These are phyloP conservation scores for Cladophialophora immunda DNA, from an alignment of 2,329 filamentous ascomycete genomes.

Conservation along the genomic window DNA sequence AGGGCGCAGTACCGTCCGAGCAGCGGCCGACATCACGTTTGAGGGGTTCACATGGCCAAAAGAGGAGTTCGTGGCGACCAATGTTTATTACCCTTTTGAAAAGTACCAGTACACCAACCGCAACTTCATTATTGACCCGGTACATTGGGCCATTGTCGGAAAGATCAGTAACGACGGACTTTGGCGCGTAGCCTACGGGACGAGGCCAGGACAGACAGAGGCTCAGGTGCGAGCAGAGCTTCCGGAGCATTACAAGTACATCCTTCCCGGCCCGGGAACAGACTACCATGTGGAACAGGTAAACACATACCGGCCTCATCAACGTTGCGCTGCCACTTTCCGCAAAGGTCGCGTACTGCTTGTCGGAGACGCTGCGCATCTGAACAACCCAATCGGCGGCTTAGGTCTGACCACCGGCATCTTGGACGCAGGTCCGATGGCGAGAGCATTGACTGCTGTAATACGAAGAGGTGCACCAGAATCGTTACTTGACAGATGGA, in stretches of 20 bases:
- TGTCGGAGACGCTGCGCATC: slow-evolving; percentile 29
- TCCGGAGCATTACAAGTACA: slow-evolving; percentile 7
- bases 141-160: slow-evolving; percentile 45
- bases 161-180: slow-evolving; percentile 40
- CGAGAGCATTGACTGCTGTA: slow-evolving; percentile 63
- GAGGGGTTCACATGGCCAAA: slow-evolving; percentile 26
- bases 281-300: slow-evolving; percentile 25
- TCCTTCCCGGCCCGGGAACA: slow-evolving; percentile 38
- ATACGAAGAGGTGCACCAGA: slow-evolving; percentile 49
- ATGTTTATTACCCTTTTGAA: slow-evolving; percentile 25
- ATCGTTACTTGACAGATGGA: slow-evolving; percentile 53
- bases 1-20: slow-evolving; percentile 10
- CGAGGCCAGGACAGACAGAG: slow-evolving; percentile 41
- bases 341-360: slow-evolving; percentile 22
- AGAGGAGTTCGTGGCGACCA: slow-evolving; percentile 24
- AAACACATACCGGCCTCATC: slow-evolving; percentile 26
- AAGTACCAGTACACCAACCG: slow-evolving; percentile 17
- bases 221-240: slow-evolving; percentile 39
- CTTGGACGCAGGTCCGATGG: slow-evolving; percentile 68
- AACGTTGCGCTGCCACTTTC: slow-evolving; percentile 18
- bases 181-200: slow-evolving; percentile 55
- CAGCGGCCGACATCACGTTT: slow-evolving; percentile 3
- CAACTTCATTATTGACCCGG: slow-evolving; percentile 22
- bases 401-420: slow-evolving; percentile 69
- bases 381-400: slow-evolving; percentile 63